Evolutionary conservation across 2,329 filamentous ascomycete genomes (phyloP).

Genomic region (Delphinella strobiligena): DNA sequence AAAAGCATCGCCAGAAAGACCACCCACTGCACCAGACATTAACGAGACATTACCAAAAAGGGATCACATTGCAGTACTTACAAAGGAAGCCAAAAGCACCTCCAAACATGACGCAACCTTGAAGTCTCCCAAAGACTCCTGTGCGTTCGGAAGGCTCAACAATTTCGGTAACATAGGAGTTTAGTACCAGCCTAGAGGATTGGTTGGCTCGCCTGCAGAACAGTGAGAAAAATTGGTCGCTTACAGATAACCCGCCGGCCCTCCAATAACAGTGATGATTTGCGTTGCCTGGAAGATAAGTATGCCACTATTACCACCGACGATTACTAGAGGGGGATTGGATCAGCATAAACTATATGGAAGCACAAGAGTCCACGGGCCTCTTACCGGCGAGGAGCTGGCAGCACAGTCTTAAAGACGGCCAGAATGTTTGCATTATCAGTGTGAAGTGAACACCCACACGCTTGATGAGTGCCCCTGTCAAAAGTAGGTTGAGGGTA

Average conservation of each 20-base stretch:
- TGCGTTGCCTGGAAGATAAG: conserved; percentile 56
- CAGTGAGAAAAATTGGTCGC: too few relatives aligned
- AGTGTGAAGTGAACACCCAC: conserved; percentile 53
- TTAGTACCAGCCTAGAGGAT: conserved; percentile 56
- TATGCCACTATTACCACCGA: conserved; percentile 52
- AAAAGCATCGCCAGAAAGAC: conserved; percentile 50
- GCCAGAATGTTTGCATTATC: conserved; percentile 50
- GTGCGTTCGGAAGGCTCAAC: conserved; percentile 49
- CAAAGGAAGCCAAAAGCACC: conserved; percentile 50
- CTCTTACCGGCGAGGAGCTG: conserved; percentile 52
- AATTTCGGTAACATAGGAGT: conserved; percentile 56
- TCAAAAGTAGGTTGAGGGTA: conserved; percentile 54
- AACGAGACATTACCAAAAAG: too few relatives aligned
- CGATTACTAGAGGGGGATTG: conserved; percentile 7
- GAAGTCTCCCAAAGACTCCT: conserved; percentile 51
- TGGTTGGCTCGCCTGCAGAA: too few relatives aligned
- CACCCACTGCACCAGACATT: too few relatives aligned
- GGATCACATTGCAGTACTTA: not conserved
- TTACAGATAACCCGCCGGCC: conserved; percentile 57
- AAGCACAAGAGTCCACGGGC: not conserved
- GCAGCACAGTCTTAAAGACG: conserved; percentile 49
- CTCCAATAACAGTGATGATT: conserved; percentile 55
- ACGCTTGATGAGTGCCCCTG: conserved; percentile 54
- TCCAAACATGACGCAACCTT: conserved; percentile 56
- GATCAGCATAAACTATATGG: not conserved